Percentiles rank a stretch among this genome's conserved stretches.
Evolutionary conservation across 106 monocot species (phyloP).

Genomic region (Xerophyta viscosa): DNA sequence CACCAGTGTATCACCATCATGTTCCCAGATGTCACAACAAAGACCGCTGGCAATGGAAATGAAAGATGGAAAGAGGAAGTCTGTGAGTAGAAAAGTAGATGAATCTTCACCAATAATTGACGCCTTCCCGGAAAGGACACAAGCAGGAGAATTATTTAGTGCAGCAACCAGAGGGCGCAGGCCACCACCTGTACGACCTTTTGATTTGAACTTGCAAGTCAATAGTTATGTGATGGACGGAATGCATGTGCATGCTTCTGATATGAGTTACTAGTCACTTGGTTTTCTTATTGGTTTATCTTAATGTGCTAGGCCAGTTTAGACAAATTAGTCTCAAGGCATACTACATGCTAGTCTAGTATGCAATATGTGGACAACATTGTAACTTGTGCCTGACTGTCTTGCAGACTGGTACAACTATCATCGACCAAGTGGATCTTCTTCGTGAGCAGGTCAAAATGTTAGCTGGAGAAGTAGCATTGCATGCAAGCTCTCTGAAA

Average conservation of each 20-base stretch:
- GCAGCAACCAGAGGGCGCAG: constrained; percentile 50
- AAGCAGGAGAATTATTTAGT: constrained; percentile 94
- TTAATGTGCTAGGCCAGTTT: no score
- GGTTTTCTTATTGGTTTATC: no score
- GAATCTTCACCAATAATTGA: constrained; percentile 38
- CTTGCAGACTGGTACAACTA: constrained; percentile 79
- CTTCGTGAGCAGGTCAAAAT: constrained; percentile 90
- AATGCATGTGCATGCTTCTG: no score
- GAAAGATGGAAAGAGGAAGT: constrained; percentile 68
- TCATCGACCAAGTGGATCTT: constrained; percentile 93
- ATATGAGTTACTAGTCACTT: no score
- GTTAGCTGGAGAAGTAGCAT: constrained; percentile 89
- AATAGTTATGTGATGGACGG: no score
- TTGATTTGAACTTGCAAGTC: not conserved
- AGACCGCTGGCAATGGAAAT: constrained; percentile 26
- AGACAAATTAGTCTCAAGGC: no score
- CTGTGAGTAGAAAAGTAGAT: constrained; percentile 49
- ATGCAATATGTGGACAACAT: not conserved
- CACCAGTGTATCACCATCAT: constrained; percentile 62
- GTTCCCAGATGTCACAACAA: constrained; percentile 38
- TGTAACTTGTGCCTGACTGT: not conserved
- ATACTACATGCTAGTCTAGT: no score
- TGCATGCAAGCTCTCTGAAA: constrained; percentile 86
- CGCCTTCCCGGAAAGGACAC: constrained; percentile 65
- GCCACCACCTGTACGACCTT: constrained; percentile 54